Conservation (phyloP, 495 filamentous ascomycete genomes). For the Neurospora sp. region DNA sequence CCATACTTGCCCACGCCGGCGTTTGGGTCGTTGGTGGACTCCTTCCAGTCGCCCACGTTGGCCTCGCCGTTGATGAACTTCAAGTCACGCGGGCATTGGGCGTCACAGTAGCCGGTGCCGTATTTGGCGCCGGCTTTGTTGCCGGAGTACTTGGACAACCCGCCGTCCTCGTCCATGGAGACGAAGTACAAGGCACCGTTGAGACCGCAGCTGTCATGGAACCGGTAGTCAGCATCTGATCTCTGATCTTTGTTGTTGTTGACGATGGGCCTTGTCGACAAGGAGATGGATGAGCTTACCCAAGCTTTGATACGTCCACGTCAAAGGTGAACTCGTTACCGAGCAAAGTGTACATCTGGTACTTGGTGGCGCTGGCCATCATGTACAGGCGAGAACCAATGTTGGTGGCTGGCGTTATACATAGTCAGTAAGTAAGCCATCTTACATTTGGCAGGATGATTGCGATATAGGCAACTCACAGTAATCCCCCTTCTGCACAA, state of each 20-base stretch:
- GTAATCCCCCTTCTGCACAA: constrained; percentile 43
- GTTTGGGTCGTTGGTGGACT: constrained; percentile 47
- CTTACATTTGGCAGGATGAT: not conserved
- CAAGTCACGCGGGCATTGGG: constrained; percentile 41
- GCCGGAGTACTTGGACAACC: constrained; percentile 33
- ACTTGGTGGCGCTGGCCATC: constrained; percentile 39
- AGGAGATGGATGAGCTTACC: constrained; percentile 2
- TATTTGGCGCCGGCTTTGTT: constrained; percentile 50
- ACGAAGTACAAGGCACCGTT: constrained; percentile 49
- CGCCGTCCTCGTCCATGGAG: constrained; percentile 45
- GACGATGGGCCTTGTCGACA: not conserved
- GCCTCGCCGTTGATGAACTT: constrained; percentile 42
- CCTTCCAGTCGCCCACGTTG: constrained; percentile 48
- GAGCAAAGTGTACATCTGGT: constrained; percentile 44
- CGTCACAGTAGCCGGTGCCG: constrained; percentile 47
- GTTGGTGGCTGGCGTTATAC: constrained; percentile 23
- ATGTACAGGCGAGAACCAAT: constrained; percentile 45
- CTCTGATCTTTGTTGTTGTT: constrained; percentile 29
- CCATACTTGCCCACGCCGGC: constrained; percentile 48
- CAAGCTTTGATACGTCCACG: constrained; percentile 39
- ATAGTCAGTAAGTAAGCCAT: not conserved
- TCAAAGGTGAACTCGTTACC: constrained; percentile 50
- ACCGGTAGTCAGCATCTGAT: constrained; percentile 42
- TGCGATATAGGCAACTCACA: constrained; percentile 8
- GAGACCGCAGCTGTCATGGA: constrained; percentile 33